A percentile compares a stretch with the other conserved stretches of the same genome.
Conservation (phyloP, 1,139 yeast species). For the Candida anutae region DNA sequence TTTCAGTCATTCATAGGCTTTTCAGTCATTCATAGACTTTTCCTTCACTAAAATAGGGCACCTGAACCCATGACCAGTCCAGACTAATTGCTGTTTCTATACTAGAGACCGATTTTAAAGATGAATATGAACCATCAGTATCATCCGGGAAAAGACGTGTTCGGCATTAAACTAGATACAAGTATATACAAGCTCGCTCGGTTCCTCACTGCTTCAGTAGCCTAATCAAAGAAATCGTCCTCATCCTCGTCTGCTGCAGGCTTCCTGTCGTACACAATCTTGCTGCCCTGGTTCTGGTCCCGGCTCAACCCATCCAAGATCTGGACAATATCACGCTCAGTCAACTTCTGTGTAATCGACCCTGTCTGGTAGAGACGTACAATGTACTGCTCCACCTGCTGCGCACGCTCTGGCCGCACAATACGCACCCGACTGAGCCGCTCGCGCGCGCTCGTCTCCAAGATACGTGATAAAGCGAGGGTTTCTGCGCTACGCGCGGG, state of each 20-base stretch:
- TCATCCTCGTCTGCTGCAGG: slow-evolving; percentile 8
- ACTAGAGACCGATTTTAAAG: no score
- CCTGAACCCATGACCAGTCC: no score
- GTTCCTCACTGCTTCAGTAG: slow-evolving; percentile 1
- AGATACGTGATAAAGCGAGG: slow-evolving; percentile 51
- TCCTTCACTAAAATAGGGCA: no score
- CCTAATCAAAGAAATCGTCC: slow-evolving; percentile 10
- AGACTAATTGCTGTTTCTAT: no score
- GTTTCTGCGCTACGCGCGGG: slow-evolving; percentile 20
- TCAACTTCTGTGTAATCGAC: slow-evolving; percentile 60
- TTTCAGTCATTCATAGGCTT: no score
- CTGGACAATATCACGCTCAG: slow-evolving; percentile 75
- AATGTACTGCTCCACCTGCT: slow-evolving; percentile 79
- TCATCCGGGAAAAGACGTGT: no score
- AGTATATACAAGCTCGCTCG: no score
- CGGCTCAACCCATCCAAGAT: slow-evolving; percentile 77
- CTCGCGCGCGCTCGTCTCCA: slow-evolving; percentile 81
- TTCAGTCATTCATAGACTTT: no score
- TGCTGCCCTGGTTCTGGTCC: slow-evolving; percentile 61
- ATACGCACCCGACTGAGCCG: slow-evolving; percentile 79
- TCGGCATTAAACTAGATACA: no score
- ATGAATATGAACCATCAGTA: no score
- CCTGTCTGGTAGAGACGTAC: slow-evolving; percentile 73
- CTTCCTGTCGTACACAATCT: slow-evolving; percentile 34
- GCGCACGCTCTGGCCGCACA: slow-evolving; percentile 87